Conservation (phyloP, 805 yeast genomes). For the Clavispora phyllophila region DNA sequence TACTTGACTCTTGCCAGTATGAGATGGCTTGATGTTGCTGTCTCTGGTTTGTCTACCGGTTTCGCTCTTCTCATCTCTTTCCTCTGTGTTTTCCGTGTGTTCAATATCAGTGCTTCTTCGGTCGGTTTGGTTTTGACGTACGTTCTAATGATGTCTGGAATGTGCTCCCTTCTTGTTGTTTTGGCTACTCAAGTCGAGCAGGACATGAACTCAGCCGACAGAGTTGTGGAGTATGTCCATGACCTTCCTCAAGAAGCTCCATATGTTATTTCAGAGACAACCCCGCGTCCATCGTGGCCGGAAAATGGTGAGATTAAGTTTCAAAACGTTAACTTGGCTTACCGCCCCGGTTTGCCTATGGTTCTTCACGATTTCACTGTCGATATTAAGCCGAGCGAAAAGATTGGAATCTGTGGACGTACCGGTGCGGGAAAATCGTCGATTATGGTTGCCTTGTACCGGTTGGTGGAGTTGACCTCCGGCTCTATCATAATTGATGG, state of each 20-base stretch:
- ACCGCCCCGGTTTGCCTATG: conserved; percentile 15
- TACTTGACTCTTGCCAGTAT: conserved; percentile 5
- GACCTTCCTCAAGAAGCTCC: conserved; percentile 21
- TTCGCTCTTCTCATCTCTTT: conserved; percentile 8
- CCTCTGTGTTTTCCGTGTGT: conserved; percentile 16
- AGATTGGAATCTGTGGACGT: conserved; percentile 18
- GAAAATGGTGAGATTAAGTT: conserved; percentile 7
- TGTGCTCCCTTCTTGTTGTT: conserved; percentile 3
- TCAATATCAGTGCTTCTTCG: conserved; percentile 11
- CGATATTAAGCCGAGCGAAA: conserved; percentile 6
- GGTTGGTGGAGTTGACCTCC: conserved; percentile 10
- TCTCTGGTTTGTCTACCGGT: conserved; percentile 1
- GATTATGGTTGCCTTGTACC: conserved; percentile 14
- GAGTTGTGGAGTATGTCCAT: conserved; percentile 13
- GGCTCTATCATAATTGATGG: conserved; percentile 16
- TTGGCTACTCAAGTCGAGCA: conserved; percentile 5
- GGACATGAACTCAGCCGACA: conserved; percentile 9
- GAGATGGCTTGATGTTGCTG: conserved; percentile 4
- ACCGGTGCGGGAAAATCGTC: conserved; percentile 21
- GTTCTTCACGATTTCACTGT: conserved; percentile 10
- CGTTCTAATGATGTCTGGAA: conserved; percentile 4
- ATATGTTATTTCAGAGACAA: conserved; percentile 20
- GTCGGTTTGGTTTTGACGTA: conserved; percentile 8
- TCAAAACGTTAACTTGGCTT: conserved; percentile 24
- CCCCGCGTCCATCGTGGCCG: conserved; percentile 18